phyloP scores from a whole-genome alignment of 768 basidiomycete species.

The Coprinopsis cinerea region DNA sequence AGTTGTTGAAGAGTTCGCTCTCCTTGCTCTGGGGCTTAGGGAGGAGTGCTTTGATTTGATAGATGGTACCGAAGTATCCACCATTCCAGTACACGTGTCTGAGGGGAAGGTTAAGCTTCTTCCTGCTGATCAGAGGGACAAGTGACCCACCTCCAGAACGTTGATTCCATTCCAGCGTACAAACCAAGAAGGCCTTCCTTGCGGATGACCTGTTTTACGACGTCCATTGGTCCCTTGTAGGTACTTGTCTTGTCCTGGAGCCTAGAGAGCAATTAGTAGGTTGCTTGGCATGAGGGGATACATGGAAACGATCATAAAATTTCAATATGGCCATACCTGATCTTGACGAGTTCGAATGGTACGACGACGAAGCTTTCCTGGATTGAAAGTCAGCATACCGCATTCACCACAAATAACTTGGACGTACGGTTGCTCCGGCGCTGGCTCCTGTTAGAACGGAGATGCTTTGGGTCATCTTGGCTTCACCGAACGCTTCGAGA shows the following conservation, averaged over 20 bases:
- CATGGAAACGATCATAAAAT: too few relatives aligned
- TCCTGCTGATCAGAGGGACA: background rate
- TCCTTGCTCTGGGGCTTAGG: constrained; percentile 77
- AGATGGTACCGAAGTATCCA: constrained; percentile 92
- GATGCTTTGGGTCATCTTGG: constrained; percentile 85
- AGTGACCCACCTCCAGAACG: constrained; percentile 83
- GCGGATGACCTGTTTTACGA: constrained; percentile 70
- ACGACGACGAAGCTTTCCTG: constrained; percentile 91
- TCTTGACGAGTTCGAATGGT: constrained; percentile 94
- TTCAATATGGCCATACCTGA: constrained; percentile 54
- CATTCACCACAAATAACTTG: background rate
- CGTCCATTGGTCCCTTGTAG: constrained; percentile 89
- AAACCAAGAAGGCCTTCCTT: constrained; percentile 81
- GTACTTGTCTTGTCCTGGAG: constrained; percentile 91
- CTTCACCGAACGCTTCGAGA: constrained; percentile 52
- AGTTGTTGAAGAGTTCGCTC: constrained; percentile 76
- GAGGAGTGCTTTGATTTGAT: constrained; percentile 71
- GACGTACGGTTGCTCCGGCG: constrained; percentile 76
- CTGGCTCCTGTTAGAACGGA: constrained; percentile 87
- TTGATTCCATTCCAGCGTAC: constrained; percentile 94
- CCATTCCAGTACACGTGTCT: constrained; percentile 92
- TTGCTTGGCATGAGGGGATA: background rate
- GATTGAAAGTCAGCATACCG: background rate
- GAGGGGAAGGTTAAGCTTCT: background rate
- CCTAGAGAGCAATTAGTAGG: constrained; percentile 27